Conservation (phyloP, 352 stramenopile species). For the Phytophthora pseudosyringae region DNA sequence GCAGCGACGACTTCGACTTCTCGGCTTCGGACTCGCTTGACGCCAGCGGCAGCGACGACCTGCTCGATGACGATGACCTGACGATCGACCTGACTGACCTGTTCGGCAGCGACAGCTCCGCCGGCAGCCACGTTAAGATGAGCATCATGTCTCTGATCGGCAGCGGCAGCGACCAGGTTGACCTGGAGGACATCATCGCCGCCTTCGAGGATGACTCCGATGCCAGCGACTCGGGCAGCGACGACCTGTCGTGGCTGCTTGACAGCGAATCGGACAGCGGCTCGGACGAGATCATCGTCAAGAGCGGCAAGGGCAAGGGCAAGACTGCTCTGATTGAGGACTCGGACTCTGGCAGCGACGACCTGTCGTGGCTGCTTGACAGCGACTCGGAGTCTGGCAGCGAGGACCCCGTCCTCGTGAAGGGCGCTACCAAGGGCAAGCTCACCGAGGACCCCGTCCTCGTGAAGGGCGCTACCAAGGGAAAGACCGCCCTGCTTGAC, state of each 20-base stretch:
- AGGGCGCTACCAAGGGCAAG: slow-evolving; percentile 13
- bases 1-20: slow-evolving; percentile 22
- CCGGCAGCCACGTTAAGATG: slow-evolving; percentile 18
- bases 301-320: slow-evolving; percentile 14
- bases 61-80: slow-evolving; percentile 28
- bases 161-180: slow-evolving; percentile 32
- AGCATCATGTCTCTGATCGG: slow-evolving; percentile 34
- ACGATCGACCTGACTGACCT: slow-evolving; percentile 29
- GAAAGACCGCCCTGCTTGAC: not conserved
- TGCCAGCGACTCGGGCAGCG: slow-evolving; percentile 20
- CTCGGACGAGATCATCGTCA: slow-evolving; percentile 1
- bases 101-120: slow-evolving; percentile 24
- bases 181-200: slow-evolving; percentile 27
- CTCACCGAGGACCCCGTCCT: slow-evolving; percentile 2
- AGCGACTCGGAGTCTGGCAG: slow-evolving; percentile 19
- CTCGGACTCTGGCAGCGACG: slow-evolving; percentile 16
- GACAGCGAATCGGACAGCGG: slow-evolving; percentile 23
- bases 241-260: slow-evolving; percentile 17
- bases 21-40: slow-evolving; percentile 13
- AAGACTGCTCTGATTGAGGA: not conserved
- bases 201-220: slow-evolving; percentile 15
- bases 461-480: slow-evolving; percentile 18
- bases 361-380: slow-evolving; percentile 26
- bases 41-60: slow-evolving; percentile 16
- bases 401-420: slow-evolving; percentile 14